Conservation (phyloP, 176 grass and related monocot species). For the Ensete glaucum region DNA sequence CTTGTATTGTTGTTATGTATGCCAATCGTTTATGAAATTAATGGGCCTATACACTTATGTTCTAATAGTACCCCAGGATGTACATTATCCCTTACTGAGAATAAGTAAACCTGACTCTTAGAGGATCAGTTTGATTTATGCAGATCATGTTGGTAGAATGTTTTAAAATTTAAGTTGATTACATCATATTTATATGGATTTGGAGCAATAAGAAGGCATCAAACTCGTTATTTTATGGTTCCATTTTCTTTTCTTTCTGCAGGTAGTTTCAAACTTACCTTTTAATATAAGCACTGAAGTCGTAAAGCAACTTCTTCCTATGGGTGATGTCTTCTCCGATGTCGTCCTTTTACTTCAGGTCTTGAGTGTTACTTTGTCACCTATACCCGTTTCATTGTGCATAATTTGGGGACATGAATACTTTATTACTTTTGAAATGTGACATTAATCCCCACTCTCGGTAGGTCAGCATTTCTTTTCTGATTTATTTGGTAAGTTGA, state of each 20-base stretch:
- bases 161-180: too few relatives aligned
- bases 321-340: conserved; percentile 85
- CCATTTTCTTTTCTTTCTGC: conserved; percentile 26
- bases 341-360: conserved; percentile 96
- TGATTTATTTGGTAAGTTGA: neutral
- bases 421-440: neutral
- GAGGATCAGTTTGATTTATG: too few relatives aligned
- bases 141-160: too few relatives aligned
- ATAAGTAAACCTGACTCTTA: too few relatives aligned
- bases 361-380: conserved; percentile 12
- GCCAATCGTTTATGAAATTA: too few relatives aligned
- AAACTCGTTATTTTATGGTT: neutral
- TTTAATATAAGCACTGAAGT: conserved; percentile 96
- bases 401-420: neutral
- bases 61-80: too few relatives aligned
- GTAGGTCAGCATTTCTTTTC: neutral
- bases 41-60: too few relatives aligned
- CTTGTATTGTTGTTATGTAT: too few relatives aligned
- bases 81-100: too few relatives aligned
- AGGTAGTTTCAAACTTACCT: conserved; percentile 93
- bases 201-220: too few relatives aligned
- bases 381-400: neutral
- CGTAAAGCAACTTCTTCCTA: conserved; percentile 81
- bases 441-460: too few relatives aligned
- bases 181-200: too few relatives aligned